Evolutionary conservation across 2,329 filamentous ascomycete genomes (phyloP), one percentile per base, ranked within the genome.

Genomic region (Penicillium sp.): DNA sequence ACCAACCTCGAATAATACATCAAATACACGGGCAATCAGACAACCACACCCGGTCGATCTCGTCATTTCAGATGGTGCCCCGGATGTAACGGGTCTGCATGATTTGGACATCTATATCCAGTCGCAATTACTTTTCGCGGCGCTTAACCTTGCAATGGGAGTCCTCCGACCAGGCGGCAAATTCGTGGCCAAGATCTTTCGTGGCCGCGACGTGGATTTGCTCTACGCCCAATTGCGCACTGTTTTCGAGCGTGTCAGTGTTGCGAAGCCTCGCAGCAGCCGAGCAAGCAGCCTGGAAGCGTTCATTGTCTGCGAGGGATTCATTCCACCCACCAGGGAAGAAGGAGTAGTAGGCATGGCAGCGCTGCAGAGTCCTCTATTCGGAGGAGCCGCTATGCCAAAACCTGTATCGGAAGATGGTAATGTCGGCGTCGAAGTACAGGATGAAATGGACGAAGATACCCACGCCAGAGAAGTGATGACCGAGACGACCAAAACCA

Each of bases 31-130:
- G 55, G 60, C 74, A 66, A 51, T 77, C 36, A 65, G 82, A 56
- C 79, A 85, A 2, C 80, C 84, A 0, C 82, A 89, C 40, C 87
- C 86, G 0, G 91, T 97, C 11, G 93, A 98, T 64, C 79, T 98
- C 1, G 91, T 98, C 20, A 81, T 98, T 52, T 95, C 89, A 47
- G 93, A 98, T 61, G 93, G 93, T 43, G 93, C 93, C 0, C 93
- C 93, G 0, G 93, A 98, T 62, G 93, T 98, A 10, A 98, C 93
- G 0, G 93, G 93, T 16, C 78, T 98, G 1, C 93, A 98, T 68
- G 93, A 98, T 67, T 81, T 98, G 28, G 93, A 98, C 69, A 97
- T 97, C 58, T 98, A 98, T 70, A 87, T 98, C 14, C 93, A 98
- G 71, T 90, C 87, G 7, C 93, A 97, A 70, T 79, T 98, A 7